Evolutionary conservation across 768 basidiomycete genomes (phyloP).

Genomic region (Trametes maxima): DNA sequence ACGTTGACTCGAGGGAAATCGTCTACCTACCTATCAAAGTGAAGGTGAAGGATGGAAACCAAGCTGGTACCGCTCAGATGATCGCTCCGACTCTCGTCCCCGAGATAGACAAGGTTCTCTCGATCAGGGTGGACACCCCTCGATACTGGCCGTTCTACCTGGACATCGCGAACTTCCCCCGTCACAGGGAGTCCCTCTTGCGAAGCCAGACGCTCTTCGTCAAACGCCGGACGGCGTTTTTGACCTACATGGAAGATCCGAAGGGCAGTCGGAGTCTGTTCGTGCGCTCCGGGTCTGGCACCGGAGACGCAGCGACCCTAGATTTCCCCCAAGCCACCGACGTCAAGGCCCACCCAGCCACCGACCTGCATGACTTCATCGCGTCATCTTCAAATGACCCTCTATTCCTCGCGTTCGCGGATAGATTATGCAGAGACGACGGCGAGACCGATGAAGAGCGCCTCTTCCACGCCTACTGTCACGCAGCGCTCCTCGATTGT

Average conservation of each 20-base stretch:
- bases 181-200: slow-evolving; percentile 70
- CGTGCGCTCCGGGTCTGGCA: slow-evolving; percentile 82
- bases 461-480: slow-evolving; percentile 70
- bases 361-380: slow-evolving; percentile 83
- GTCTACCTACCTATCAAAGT: slow-evolving; percentile 94
- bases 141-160: slow-evolving; percentile 95
- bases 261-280: slow-evolving; percentile 91
- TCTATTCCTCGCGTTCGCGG: slow-evolving; percentile 79
- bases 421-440: slow-evolving; percentile 68
- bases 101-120: slow-evolving; percentile 77
- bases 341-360: slow-evolving; percentile 64
- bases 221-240: slow-evolving; percentile 88
- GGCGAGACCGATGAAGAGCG: slow-evolving; percentile 61
- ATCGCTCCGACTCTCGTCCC: slow-evolving; percentile 94
- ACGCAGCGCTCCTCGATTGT: slow-evolving; percentile 80
- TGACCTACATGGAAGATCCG: slow-evolving; percentile 93
- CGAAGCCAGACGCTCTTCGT: slow-evolving; percentile 85
- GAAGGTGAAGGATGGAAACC: slow-evolving; percentile 66
- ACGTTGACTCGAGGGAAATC: slow-evolving; percentile 88
- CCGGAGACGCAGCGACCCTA: slow-evolving; percentile 80
- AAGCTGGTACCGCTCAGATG: slow-evolving; percentile 68
- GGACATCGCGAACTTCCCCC: slow-evolving; percentile 67
- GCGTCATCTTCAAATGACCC: slow-evolving; percentile 84
- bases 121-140: slow-evolving; percentile 89
- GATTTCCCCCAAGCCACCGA: slow-evolving; percentile 82